Evolutionary conservation across 176 grass and related monocot genomes (phyloP), one percentile per base, ranked within the genome.

Genomic region (Carex pumila): DNA sequence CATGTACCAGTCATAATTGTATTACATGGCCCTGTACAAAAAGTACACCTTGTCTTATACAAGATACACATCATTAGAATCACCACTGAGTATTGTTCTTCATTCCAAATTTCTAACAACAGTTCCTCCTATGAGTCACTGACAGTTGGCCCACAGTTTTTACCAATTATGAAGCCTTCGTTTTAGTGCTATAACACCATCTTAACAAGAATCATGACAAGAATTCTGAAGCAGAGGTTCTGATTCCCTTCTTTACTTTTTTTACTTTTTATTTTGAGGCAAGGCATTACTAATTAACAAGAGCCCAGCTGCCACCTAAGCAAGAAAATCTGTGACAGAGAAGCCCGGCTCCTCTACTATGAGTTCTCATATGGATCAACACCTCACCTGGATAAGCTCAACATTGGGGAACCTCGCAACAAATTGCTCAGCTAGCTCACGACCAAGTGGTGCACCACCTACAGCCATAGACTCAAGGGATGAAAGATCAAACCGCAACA

Each of bases 361-460:
- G 66, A 53, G 5, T 78, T 49, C 7, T 61, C 18, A 80, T 18
- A 10, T 61, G 57, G 10, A 80, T 60, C 17, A 80, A 60, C 30
- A 25, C 21, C 53, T 52, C 29, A 97, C 92, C 94, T 94, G 92
- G 64, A 90, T 29, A 49, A 97, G 68, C 62, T 92, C 69, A 0
- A 97, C 89, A 83, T 85, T 12, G 30, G 94, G 94, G 84, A 97
- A 94, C 62, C 91, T 59, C 58, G 78, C 80, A 59, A 71, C 78
- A 83, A 97, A 97, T 53, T 70, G 85, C 88, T 91, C 85, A 7
- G 92, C 92, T 2, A 94, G 71, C 72, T 94, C 88, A 4, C 89
- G 88, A 45, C 90, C 90, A 0, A 97, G 92, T 7, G 92, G 84
- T 1, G 92, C 94, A 31, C 94, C 94, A 53, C 94, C 92, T 69